phyloP scores from a whole-genome alignment of 345 rosid genomes.

The Populus euphratica region DNA sequence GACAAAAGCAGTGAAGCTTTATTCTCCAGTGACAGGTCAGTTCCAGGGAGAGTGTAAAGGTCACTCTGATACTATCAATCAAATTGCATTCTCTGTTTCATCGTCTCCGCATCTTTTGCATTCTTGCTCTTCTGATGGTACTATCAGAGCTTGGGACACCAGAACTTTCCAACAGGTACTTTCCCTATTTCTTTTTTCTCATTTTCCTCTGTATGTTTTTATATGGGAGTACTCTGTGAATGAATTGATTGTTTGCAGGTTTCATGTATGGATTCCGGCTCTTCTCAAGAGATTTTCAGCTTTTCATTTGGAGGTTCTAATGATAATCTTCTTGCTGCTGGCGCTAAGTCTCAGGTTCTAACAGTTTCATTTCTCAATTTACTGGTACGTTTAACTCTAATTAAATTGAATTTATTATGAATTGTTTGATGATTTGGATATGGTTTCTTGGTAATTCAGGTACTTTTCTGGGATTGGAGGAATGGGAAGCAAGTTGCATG shows the following conservation, averaged over 20 bases:
- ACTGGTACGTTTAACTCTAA: background rate
- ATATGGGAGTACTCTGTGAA: background rate
- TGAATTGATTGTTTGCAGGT: conserved; percentile 38
- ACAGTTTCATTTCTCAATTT: background rate
- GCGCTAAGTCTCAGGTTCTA: conserved; percentile 77
- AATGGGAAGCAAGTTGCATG: conserved; percentile 84
- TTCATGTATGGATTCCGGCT: conserved; percentile 46
- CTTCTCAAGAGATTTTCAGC: conserved; percentile 65
- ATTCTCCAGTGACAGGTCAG: conserved; percentile 81
- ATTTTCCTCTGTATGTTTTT: too few species aligned
- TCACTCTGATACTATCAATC: conserved; percentile 61
- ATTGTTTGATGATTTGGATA: background rate
- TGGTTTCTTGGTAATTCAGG: conserved; percentile 32
- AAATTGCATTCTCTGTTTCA: conserved; percentile 56
- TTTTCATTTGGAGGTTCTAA: conserved; percentile 77
- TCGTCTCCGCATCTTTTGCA: conserved; percentile 64
- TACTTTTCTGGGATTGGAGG: conserved; percentile 95
- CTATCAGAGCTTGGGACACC: conserved; percentile 86
- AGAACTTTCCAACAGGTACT: conserved; percentile 67
- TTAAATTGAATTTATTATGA: background rate
- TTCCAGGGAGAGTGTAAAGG: conserved; percentile 82
- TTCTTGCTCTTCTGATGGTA: conserved; percentile 92
- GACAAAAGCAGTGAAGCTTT: conserved; percentile 67
- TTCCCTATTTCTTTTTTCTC: background rate
- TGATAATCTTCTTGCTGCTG: conserved; percentile 73